Evolutionary conservation across 2,329 filamentous ascomycete genomes (phyloP).

Genomic region (Aspergillus niger): DNA sequence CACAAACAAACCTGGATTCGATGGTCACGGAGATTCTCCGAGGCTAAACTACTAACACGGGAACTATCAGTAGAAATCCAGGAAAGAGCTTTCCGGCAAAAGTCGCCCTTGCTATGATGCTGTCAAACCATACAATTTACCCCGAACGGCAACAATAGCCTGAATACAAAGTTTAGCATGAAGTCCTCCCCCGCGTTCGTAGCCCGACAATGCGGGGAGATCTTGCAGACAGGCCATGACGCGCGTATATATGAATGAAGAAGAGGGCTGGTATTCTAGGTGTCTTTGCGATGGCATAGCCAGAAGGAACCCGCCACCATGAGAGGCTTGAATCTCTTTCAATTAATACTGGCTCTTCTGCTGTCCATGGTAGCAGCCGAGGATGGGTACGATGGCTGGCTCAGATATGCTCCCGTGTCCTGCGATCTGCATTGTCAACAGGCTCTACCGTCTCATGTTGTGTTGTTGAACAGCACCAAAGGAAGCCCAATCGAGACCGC

Average conservation of each 20-base stretch:
- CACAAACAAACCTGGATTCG: background rate
- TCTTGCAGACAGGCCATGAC: background rate
- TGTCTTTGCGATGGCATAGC: background rate
- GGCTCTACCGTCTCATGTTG: conserved; percentile 51
- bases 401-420: conserved; percentile 62
- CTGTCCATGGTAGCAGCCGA: conserved; percentile 50
- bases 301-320: background rate
- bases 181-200: background rate
- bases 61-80: background rate
- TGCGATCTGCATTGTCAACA: conserved; percentile 40
- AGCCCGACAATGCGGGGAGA: conserved; percentile 4
- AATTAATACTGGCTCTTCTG: background rate
- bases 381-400: conserved; percentile 63
- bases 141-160: conserved; percentile 7
- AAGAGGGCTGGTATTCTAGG: background rate
- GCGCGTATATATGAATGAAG: background rate
- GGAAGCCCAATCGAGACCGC: conserved; percentile 62
- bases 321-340: background rate
- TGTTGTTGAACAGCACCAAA: conserved; percentile 57
- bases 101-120: background rate
- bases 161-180: conserved; percentile 15
- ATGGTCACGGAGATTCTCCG: conserved; percentile 3
- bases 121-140: background rate
- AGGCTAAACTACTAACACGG: background rate
- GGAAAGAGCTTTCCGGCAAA: background rate